Conservation (phyloP, 345 rosid species). For the Eucalyptus sp. region DNA sequence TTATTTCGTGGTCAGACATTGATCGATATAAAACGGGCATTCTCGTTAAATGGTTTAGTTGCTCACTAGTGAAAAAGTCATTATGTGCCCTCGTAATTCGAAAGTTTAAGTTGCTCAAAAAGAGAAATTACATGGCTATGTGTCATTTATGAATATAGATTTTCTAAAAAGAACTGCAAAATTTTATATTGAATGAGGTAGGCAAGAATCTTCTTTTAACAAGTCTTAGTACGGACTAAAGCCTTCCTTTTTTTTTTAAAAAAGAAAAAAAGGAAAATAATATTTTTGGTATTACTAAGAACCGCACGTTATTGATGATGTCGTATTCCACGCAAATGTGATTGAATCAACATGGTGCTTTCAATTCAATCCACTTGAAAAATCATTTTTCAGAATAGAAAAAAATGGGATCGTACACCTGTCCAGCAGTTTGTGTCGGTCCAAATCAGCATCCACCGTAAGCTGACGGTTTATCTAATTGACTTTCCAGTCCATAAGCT, state of each 20-base stretch:
- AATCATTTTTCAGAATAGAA: no score
- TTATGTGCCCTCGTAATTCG: background rate
- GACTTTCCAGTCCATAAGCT: no score
- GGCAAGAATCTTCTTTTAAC: background rate
- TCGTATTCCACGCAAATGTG: background rate
- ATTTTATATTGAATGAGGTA: background rate
- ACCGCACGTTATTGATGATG: background rate
- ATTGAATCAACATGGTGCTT: background rate
- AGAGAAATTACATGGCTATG: background rate
- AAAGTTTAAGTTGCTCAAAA: background rate
- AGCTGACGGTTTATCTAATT: no score
- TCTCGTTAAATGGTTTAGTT: background rate
- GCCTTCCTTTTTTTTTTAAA: background rate
- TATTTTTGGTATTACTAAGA: background rate
- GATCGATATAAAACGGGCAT: background rate
- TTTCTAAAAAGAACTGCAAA: background rate
- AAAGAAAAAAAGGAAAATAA: no score
- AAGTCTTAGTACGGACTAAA: background rate
- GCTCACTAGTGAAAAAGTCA: background rate
- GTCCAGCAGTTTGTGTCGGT: no score
- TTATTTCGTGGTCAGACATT: background rate
- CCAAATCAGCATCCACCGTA: no score
- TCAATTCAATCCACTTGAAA: background rate
- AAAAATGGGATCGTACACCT: no score
- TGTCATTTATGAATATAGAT: background rate